Percentiles rank a stretch among this genome's conserved stretches.
Evolutionary conservation across 495 filamentous ascomycete species (phyloP).

Genomic region (Oleoguttula mirabilis): DNA sequence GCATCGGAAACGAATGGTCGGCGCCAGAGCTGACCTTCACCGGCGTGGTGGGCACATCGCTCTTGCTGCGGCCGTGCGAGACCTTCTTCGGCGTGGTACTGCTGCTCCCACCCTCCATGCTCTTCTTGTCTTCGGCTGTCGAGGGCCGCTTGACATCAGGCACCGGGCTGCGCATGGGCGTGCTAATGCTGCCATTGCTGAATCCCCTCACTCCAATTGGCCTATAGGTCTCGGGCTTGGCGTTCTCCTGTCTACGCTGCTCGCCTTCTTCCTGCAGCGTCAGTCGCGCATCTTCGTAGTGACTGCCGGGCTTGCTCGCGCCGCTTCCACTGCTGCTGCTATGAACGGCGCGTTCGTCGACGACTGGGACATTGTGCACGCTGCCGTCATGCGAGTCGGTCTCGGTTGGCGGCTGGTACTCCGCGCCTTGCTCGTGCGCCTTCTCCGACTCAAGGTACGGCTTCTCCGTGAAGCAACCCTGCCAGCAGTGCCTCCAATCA

Average conservation of each 20-base stretch:
- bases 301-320: slow-evolving; percentile 7
- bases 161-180: slow-evolving; percentile 2
- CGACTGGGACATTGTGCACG: not conserved
- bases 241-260: slow-evolving; percentile 1
- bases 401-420: slow-evolving; percentile 4
- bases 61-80: slow-evolving; percentile 13
- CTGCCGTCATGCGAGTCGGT: not conserved
- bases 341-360: slow-evolving; percentile 10
- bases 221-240: slow-evolving; percentile 7
- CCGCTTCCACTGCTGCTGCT: slow-evolving; percentile 8
- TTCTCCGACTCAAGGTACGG: slow-evolving; percentile 64
- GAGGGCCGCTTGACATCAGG: slow-evolving; percentile 1
- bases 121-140: slow-evolving; percentile 3
- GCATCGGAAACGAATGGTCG: not conserved
- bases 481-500: slow-evolving; percentile 90
- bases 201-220: not conserved
- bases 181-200: slow-evolving; percentile 2
- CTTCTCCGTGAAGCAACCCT: slow-evolving; percentile 85
- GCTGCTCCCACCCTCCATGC: not conserved
- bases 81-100: not conserved
- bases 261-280: not conserved
- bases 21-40: not conserved
- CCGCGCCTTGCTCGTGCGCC: slow-evolving; percentile 8
- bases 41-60: slow-evolving; percentile 11
- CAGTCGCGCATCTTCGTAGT: slow-evolving; percentile 10